phyloP scores from a whole-genome alignment of 129 eudicot genomes.

The Flaveria bidentis region DNA sequence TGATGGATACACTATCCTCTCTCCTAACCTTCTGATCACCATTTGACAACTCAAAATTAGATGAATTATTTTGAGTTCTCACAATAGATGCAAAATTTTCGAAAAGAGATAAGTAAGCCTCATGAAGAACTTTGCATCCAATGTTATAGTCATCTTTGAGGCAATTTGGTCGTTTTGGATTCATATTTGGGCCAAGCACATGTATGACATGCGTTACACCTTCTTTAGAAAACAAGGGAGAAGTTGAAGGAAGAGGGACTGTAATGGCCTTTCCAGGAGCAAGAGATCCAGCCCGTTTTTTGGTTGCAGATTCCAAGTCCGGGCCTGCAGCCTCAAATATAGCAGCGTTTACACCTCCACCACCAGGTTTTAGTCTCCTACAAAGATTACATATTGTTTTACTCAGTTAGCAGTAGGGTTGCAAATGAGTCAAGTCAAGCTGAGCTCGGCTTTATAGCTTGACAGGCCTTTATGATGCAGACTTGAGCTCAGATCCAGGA shows the following conservation, averaged over 20 bases:
- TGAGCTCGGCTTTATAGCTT: too few relatives aligned
- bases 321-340: constrained; percentile 82
- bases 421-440: background rate
- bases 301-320: constrained; percentile 70
- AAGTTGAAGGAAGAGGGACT: constrained; percentile 76
- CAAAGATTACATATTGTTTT: constrained; percentile 19
- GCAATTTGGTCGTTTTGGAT: constrained; percentile 83
- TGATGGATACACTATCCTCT: constrained; percentile 39
- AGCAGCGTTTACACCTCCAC: constrained; percentile 99
- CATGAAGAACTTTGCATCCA: constrained; percentile 73
- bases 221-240: constrained; percentile 67
- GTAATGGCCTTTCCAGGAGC: constrained; percentile 75
- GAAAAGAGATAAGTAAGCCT: constrained; percentile 86
- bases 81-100: constrained; percentile 71
- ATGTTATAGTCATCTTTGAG: constrained; percentile 71
- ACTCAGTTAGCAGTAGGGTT: background rate
- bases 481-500: too few relatives aligned
- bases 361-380: constrained; percentile 97
- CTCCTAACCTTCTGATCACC: constrained; percentile 60
- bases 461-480: too few relatives aligned
- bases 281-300: constrained; percentile 72
- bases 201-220: constrained; percentile 92
- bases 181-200: constrained; percentile 98
- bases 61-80: constrained; percentile 29
- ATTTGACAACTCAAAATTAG: constrained; percentile 19